Evolutionary conservation across 345 rosid genomes (phyloP).

Genomic region (Ceriops decandra): DNA sequence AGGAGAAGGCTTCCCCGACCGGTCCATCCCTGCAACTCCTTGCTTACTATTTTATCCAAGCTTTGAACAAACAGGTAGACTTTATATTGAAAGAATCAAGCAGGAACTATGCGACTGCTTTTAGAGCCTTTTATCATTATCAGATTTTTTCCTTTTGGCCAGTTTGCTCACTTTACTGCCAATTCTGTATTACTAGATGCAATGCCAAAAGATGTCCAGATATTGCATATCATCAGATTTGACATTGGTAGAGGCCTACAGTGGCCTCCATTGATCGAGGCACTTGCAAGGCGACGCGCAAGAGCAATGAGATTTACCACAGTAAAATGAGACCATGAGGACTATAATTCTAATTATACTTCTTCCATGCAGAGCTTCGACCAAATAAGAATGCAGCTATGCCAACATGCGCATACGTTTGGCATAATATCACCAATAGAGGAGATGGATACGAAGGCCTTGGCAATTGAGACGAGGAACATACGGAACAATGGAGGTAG

Average conservation of each 20-base stretch:
- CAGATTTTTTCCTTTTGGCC: slow-evolving; percentile 35
- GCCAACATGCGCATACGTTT: slow-evolving; percentile 15
- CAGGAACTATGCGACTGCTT: slow-evolving; percentile 30
- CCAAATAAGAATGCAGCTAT: slow-evolving; percentile 20
- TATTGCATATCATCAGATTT: slow-evolving; percentile 35
- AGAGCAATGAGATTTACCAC: slow-evolving; percentile 24
- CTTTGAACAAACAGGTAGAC: slow-evolving; percentile 25
- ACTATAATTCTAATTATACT: background rate
- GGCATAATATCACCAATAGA: slow-evolving; percentile 33
- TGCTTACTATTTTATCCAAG: slow-evolving; percentile 32
- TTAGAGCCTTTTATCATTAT: slow-evolving; percentile 40
- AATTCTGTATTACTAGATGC: slow-evolving; percentile 40
- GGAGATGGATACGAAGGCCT: slow-evolving; percentile 24
- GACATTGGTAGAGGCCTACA: slow-evolving; percentile 38
- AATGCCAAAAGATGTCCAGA: slow-evolving; percentile 21
- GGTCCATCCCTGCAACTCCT: slow-evolving; percentile 24
- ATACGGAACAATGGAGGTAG: background rate
- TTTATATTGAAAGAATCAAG: slow-evolving; percentile 22
- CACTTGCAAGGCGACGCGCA: slow-evolving; percentile 19
- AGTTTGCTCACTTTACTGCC: slow-evolving; percentile 44
- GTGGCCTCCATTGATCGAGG: slow-evolving; percentile 42
- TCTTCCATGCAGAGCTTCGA: slow-evolving; percentile 11
- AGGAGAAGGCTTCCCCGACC: slow-evolving; percentile 25
- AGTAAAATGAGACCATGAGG: slow-evolving; percentile 28
- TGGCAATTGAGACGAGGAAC: slow-evolving; percentile 22